A percentile compares a stretch with the other conserved stretches of the same genome.
Evolutionary conservation across 1,284 basidiomycete species (phyloP).

Genomic region (Malassezia sp.): DNA sequence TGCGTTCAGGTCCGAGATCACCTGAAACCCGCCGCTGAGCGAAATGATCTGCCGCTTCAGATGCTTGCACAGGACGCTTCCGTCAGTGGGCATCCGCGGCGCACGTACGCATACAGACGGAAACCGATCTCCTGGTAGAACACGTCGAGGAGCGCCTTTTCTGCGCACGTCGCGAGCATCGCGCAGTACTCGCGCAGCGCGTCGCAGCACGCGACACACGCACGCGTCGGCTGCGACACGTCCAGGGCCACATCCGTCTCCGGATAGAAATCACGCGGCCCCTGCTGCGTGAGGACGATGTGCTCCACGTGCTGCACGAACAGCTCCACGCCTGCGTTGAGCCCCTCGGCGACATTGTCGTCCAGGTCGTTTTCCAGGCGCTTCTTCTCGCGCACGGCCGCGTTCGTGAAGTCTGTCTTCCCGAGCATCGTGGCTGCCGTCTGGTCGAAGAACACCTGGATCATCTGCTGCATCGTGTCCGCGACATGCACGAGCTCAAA

Average conservation of each 20-base stretch:
- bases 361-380: conserved; percentile 81
- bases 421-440: conserved; percentile 53
- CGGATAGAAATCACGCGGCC: conserved; percentile 79
- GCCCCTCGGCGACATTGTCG: conserved; percentile 77
- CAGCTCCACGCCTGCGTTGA: conserved; percentile 89
- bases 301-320: conserved; percentile 97
- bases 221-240: conserved; percentile 60
- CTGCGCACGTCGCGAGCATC: conserved; percentile 79
- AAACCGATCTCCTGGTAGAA: conserved; percentile 95
- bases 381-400: conserved; percentile 89
- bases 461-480: conserved; percentile 92
- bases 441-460: conserved; percentile 95
- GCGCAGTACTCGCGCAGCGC: conserved; percentile 81
- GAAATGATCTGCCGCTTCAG: conserved; percentile 94
- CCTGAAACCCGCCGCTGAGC: conserved; percentile 79
- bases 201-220: conserved; percentile 71
- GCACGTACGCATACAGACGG: conserved; percentile 85
- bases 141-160: conserved; percentile 88
- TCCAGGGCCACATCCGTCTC: conserved; percentile 45
- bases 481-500: conserved; percentile 95
- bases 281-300: conserved; percentile 70
- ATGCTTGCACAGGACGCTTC: conserved; percentile 87
- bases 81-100: too few relatives aligned
- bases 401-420: conserved; percentile 81
- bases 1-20: conserved; percentile 88